Evolutionary conservation across 176 grass and related monocot species (phyloP).

Genomic region (Musa troglodytarum): DNA sequence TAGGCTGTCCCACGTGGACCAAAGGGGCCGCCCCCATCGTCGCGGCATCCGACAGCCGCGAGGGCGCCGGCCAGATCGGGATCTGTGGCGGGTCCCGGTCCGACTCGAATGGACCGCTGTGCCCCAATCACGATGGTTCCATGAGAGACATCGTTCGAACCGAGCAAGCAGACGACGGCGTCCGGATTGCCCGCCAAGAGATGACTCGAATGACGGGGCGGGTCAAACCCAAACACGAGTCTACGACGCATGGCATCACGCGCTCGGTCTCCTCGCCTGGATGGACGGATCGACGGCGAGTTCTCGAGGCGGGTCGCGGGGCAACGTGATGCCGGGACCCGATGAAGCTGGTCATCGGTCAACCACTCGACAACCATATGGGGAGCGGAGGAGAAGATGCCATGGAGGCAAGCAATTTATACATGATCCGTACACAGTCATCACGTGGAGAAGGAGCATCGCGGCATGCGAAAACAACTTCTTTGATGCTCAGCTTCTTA

Average conservation of each 20-base stretch:
- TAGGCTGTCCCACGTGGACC: neutral
- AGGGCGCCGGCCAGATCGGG: no score
- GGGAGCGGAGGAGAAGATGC: neutral
- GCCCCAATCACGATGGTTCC: no score
- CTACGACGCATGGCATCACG: neutral
- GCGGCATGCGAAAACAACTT: no score
- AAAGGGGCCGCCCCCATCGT: neutral
- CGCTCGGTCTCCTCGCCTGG: neutral
- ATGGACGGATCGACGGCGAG: neutral
- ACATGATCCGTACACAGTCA: no score
- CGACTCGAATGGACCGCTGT: no score
- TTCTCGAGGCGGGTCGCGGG: no score
- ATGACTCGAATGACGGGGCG: neutral
- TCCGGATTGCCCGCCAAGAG: neutral
- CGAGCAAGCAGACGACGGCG: no score
- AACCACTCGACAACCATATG: neutral
- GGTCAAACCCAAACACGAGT: neutral
- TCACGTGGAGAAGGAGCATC: no score
- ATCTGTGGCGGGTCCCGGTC: no score
- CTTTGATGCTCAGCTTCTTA: no score
- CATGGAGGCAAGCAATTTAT: neutral
- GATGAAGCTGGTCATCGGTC: neutral
- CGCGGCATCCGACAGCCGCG: no score
- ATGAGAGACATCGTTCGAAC: no score
- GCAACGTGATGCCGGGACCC: neutral